These are phyloP conservation scores for Claviceps pusilla DNA, from an alignment of 2,329 filamentous ascomycete genomes.

Conservation along the genomic window DNA sequence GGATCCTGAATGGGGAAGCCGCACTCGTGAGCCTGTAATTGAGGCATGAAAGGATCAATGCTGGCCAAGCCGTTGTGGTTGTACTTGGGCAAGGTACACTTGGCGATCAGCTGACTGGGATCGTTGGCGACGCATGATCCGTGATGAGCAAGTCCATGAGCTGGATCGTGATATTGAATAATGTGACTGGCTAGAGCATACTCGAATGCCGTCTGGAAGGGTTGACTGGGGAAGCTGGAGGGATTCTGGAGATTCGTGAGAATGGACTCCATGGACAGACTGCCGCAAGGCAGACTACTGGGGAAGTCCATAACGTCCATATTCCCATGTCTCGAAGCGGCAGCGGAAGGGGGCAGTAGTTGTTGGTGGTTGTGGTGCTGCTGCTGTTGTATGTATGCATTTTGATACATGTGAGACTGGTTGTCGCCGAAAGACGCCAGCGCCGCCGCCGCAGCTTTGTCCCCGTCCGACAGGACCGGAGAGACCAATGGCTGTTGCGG, in stretches of 20 bases:
- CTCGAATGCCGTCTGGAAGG: slow-evolving; percentile 10
- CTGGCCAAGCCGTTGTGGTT: slow-evolving; percentile 6
- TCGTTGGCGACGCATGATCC: slow-evolving; percentile 16
- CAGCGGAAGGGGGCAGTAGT: not conserved
- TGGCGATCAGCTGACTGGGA: slow-evolving; percentile 11
- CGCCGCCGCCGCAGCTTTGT: slow-evolving; percentile 16
- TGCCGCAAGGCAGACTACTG: slow-evolving; percentile 9
- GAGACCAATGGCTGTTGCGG: not conserved
- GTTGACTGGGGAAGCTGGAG: slow-evolving; percentile 6
- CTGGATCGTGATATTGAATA: slow-evolving; percentile 16
- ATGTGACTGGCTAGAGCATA: slow-evolving; percentile 16
- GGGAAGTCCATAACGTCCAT: slow-evolving; percentile 6
- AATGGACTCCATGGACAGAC: slow-evolving; percentile 10
- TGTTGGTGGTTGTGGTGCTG: not conserved
- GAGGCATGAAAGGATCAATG: slow-evolving; percentile 7
- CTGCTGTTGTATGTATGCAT: slow-evolving; percentile 5
- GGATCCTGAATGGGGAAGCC: slow-evolving; percentile 15
- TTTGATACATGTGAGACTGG: slow-evolving; percentile 5
- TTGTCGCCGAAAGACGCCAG: slow-evolving; percentile 18
- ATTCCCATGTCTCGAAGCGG: slow-evolving; percentile 1
- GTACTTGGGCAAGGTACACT: slow-evolving; percentile 15
- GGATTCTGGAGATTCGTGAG: slow-evolving; percentile 4
- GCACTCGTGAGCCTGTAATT: slow-evolving; percentile 12
- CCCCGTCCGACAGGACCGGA: slow-evolving; percentile 9
- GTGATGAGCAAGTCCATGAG: slow-evolving; percentile 10